A percentile compares a stretch with the other conserved stretches of the same genome.
Evolutionary conservation across 2,329 filamentous ascomycete genomes (phyloP).

Genomic region (Colletotrichum sansevieriae): DNA sequence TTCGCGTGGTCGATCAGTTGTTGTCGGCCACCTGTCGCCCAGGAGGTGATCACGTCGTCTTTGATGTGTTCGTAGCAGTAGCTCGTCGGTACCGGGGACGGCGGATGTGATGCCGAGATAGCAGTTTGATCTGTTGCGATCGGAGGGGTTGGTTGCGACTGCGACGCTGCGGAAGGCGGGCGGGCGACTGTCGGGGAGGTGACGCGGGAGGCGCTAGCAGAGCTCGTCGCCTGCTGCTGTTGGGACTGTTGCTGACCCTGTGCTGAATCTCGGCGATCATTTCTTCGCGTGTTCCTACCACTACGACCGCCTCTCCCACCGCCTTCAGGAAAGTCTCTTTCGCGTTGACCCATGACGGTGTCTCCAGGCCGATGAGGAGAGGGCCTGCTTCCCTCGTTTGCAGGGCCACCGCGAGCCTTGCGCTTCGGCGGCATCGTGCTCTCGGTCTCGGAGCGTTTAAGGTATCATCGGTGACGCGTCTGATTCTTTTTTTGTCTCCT

Average conservation of each 20-base stretch:
- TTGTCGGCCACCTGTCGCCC: constrained; percentile 75
- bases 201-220: constrained; percentile 34
- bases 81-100: constrained; percentile 54
- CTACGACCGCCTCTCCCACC: constrained; percentile 60
- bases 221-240: constrained; percentile 27
- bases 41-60: constrained; percentile 74
- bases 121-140: constrained; percentile 46
- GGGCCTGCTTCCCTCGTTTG: constrained; percentile 65
- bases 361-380: constrained; percentile 74
- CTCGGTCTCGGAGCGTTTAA: constrained; percentile 43
- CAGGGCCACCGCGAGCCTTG: constrained; percentile 67
- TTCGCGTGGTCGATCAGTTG: constrained; percentile 75
- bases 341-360: constrained; percentile 68
- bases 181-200: constrained; percentile 35
- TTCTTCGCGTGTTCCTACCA: constrained; percentile 60
- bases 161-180: constrained; percentile 27
- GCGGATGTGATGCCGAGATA: constrained; percentile 43
- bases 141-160: constrained; percentile 50
- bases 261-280: constrained; percentile 66
- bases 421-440: constrained; percentile 69
- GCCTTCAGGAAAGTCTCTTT: constrained; percentile 62
- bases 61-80: constrained; percentile 85
- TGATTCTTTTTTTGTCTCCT: neutral
- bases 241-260: constrained; percentile 48
- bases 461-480: constrained; percentile 34